Evolutionary conservation across 2,329 filamentous ascomycete genomes (phyloP).

Genomic region (Ophiostoma tasmaniense): DNA sequence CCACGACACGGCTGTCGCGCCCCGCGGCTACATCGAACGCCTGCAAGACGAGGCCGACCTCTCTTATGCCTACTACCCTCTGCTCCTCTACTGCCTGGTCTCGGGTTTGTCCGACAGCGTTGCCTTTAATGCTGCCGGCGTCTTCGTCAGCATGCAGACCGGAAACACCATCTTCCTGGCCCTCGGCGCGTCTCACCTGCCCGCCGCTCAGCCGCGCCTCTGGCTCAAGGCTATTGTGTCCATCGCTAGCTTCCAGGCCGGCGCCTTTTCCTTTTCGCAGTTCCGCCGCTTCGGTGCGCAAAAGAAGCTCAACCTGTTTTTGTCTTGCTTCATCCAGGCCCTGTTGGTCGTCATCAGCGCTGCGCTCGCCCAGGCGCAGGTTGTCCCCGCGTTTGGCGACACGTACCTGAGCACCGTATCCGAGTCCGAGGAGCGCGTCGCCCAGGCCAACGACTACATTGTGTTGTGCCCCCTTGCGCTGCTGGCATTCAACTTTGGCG

Average conservation of each 20-base stretch:
- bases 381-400: conserved; percentile 36
- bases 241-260: conserved; percentile 61
- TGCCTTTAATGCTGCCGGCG: conserved; percentile 67
- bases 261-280: conserved; percentile 61
- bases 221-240: conserved; percentile 68
- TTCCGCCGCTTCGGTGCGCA: conserved; percentile 50
- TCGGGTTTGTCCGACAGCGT: conserved; percentile 71
- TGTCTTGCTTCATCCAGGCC: conserved; percentile 48
- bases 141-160: conserved; percentile 79
- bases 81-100: conserved; percentile 66
- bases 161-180: conserved; percentile 76
- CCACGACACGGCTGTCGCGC: neutral
- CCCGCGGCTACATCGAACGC: neutral
- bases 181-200: conserved; percentile 49
- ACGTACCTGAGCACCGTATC: conserved; percentile 20
- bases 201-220: conserved; percentile 44
- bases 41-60: conserved; percentile 18
- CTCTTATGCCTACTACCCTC: conserved; percentile 50
- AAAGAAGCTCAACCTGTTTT: conserved; percentile 55
- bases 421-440: conserved; percentile 32
- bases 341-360: conserved; percentile 44
- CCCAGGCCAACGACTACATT: conserved; percentile 32
- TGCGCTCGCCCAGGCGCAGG: conserved; percentile 38
- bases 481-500: conserved; percentile 47
- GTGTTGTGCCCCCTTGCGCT: conserved; percentile 33